Conservation (phyloP, 768 basidiomycete species). For the Tricholomella constricta region DNA sequence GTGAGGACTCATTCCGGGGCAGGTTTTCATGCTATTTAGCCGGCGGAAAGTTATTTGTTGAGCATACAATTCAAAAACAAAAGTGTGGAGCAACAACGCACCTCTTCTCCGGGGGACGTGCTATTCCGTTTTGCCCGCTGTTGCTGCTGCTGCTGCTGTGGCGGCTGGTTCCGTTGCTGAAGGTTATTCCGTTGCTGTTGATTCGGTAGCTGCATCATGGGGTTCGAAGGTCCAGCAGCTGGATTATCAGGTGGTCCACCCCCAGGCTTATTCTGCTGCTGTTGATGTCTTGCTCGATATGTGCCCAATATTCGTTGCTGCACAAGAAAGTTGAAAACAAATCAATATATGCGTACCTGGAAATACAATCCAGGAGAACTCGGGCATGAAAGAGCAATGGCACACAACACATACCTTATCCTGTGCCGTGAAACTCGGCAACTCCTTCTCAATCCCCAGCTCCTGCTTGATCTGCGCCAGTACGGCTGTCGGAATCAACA, state of each 20-base stretch:
- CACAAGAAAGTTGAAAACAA: not conserved
- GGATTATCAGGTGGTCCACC: conserved; percentile 35
- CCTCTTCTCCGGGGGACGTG: conserved; percentile 66
- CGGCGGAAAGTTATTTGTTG: not conserved
- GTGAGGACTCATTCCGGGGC: conserved; percentile 53
- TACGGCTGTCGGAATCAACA: conserved; percentile 33
- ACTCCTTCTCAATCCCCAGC: conserved; percentile 15
- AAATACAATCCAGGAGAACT: not conserved
- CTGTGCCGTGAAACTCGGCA: conserved; percentile 5
- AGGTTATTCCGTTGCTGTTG: conserved; percentile 34
- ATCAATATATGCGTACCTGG: not conserved
- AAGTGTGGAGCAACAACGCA: conserved; percentile 23
- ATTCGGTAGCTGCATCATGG: conserved; percentile 31
- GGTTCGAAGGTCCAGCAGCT: conserved; percentile 45
- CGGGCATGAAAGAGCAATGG: not conserved
- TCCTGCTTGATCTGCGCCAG: conserved; percentile 27
- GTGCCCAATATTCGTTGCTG: conserved; percentile 38
- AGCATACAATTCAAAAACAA: not conserved
- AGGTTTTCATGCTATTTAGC: conserved; percentile 44
- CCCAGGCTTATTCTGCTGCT: conserved; percentile 14
- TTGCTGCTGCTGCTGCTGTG: conserved; percentile 28
- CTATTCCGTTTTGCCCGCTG: conserved; percentile 50
- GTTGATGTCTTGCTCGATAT: conserved; percentile 1
- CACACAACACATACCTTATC: conserved; percentile 57
- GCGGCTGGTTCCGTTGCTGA: conserved; percentile 29